Percentiles rank a stretch among this genome's conserved stretches.
These are phyloP conservation scores for Ophiostoma ulmi DNA, from an alignment of 2,329 filamentous ascomycete genomes.

Conservation along the genomic window DNA sequence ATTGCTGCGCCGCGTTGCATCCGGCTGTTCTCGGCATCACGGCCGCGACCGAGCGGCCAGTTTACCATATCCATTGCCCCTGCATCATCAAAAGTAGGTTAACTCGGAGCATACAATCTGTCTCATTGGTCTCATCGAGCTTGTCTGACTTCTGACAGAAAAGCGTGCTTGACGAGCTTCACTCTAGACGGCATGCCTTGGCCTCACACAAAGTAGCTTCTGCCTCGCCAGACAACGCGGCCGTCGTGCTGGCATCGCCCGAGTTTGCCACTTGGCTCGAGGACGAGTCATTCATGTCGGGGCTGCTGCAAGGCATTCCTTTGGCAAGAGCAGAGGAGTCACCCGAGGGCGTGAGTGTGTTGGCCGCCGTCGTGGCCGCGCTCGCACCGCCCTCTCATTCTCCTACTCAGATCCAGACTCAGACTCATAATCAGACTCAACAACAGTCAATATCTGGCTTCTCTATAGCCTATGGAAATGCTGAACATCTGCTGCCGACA, in stretches of 20 bases:
- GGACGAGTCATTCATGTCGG: slow-evolving; percentile 38
- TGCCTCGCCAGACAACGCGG: slow-evolving; percentile 35
- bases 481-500: slow-evolving; percentile 41
- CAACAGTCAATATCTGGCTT: slow-evolving; percentile 39
- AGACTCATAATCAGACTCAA: slow-evolving; percentile 17
- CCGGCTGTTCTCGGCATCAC: slow-evolving; percentile 19
- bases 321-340: slow-evolving; percentile 10
- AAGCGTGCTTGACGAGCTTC: slow-evolving; percentile 24
- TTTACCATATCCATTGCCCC: slow-evolving; percentile 25
- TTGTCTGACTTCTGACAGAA: slow-evolving; percentile 19
- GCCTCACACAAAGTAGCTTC: background rate
- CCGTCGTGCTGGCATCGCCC: slow-evolving; percentile 48
- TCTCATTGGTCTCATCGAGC: no score
- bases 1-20: background rate
- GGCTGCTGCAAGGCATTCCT: slow-evolving; percentile 31
- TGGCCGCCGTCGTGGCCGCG: slow-evolving; percentile 54
- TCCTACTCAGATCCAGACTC: background rate
- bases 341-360: slow-evolving; percentile 37
- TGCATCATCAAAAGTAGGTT: slow-evolving; percentile 24
- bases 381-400: slow-evolving; percentile 37
- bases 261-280: slow-evolving; percentile 46
- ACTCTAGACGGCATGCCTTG: background rate
- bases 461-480: slow-evolving; percentile 47
- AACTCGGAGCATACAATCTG: background rate
- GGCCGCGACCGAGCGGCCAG: slow-evolving; percentile 17